phyloP scores from a whole-genome alignment of 2,329 filamentous ascomycete genomes.

The Salinomyces thailandicus region DNA sequence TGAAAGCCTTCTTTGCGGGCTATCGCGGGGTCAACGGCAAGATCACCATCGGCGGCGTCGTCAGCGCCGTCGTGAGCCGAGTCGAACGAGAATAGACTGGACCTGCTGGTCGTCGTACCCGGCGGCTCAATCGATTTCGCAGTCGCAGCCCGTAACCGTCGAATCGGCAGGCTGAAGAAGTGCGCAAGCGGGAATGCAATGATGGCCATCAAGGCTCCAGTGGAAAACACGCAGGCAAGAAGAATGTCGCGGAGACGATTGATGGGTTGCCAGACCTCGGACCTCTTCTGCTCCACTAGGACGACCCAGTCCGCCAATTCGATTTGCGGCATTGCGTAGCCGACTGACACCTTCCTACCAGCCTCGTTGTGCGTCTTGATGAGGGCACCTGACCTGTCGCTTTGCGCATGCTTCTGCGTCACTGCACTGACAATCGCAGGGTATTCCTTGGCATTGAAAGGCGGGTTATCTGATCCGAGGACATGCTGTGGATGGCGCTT shows the following conservation, averaged over 20 bases:
- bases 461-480: conserved; percentile 31
- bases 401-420: conserved; percentile 33
- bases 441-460: conserved; percentile 53
- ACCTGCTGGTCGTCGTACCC: conserved; percentile 38
- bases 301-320: conserved; percentile 70
- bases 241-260: conserved; percentile 66
- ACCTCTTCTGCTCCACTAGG: conserved; percentile 62
- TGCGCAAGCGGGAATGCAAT: conserved; percentile 71
- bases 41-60: conserved; percentile 32
- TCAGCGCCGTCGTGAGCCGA: conserved; percentile 14
- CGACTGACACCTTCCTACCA: conserved; percentile 60
- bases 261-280: conserved; percentile 69
- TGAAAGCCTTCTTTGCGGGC: conserved; percentile 39
- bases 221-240: conserved; percentile 75
- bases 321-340: conserved; percentile 61
- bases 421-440: conserved; percentile 54
- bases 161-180: conserved; percentile 68
- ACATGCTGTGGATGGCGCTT: conserved; percentile 20
- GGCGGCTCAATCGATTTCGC: conserved; percentile 60
- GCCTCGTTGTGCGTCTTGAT: conserved; percentile 66
- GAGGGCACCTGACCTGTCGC: conserved; percentile 51
- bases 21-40: conserved; percentile 34
- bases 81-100: conserved; percentile 27
- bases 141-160: conserved; percentile 63
- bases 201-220: conserved; percentile 58